Conservation (phyloP, 108 stramenopile species). For the Fragilaria crotonensis region DNA sequence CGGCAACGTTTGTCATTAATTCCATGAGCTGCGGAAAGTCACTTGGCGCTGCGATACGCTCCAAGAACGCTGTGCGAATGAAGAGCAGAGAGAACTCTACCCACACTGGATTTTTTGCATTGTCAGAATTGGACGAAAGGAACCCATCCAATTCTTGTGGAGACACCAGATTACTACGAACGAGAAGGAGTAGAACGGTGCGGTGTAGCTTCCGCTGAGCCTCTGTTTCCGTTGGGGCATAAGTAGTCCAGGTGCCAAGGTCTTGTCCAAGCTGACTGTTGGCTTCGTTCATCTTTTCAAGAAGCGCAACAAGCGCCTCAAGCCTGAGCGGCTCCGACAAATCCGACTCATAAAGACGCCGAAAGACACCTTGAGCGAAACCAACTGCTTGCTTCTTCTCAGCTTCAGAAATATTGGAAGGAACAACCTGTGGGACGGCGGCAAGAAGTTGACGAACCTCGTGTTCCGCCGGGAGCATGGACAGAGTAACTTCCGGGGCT, state of each 20-base stretch:
- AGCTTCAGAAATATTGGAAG: conserved; percentile 38
- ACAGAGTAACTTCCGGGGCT: conserved; percentile 76
- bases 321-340: conserved; percentile 79
- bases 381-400: conserved; percentile 85
- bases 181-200: conserved; percentile 81
- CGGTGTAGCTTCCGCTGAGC: conserved; percentile 84
- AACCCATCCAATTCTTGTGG: conserved; percentile 79
- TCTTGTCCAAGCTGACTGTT: conserved; percentile 84
- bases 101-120: conserved; percentile 80
- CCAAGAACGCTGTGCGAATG: conserved; percentile 74
- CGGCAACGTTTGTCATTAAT: conserved; percentile 73
- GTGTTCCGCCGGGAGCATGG: conserved; percentile 87
- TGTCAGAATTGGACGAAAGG: conserved; percentile 77
- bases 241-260: conserved; percentile 88
- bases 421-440: conserved; percentile 77
- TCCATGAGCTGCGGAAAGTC: conserved; percentile 84
- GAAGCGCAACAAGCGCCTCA: conserved; percentile 79
- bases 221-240: conserved; percentile 84
- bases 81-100: conserved; percentile 88
- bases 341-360: conserved; percentile 90
- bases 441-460: conserved; percentile 84
- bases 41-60: conserved; percentile 61
- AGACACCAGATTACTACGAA: conserved; percentile 72
- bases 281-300: conserved; percentile 78
- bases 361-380: conserved; percentile 94